A percentile compares a stretch with the other conserved stretches of the same genome.
phyloP scores from a whole-genome alignment of 2,329 filamentous ascomycete species.

The Venturia carpophila region DNA sequence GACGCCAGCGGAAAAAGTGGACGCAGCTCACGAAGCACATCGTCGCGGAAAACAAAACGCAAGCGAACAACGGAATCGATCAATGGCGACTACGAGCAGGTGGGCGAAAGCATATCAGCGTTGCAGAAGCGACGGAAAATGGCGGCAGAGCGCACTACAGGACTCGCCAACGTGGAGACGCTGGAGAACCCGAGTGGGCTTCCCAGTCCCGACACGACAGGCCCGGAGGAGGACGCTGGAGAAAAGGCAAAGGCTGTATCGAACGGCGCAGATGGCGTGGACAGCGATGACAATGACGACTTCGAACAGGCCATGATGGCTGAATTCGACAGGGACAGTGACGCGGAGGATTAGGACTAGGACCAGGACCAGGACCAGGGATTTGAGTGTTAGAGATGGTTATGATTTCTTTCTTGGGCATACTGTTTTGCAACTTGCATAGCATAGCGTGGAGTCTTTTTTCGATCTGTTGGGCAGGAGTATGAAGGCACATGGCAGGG shows the following conservation, averaged over 20 bases:
- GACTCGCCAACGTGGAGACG: conserved; percentile 37
- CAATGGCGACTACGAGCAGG: conserved; percentile 34
- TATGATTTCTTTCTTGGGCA: conserved; percentile 4
- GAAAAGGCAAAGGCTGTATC: conserved; percentile 25
- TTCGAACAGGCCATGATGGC: conserved; percentile 6
- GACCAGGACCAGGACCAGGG: neutral
- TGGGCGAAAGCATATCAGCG: conserved; percentile 28
- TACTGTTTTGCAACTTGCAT: neutral
- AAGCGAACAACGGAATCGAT: conserved; percentile 29
- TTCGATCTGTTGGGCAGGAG: neutral
- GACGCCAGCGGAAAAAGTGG: conserved; percentile 11
- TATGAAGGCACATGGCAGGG: neutral
- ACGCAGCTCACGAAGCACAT: conserved; percentile 23
- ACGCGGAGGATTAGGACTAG: neutral
- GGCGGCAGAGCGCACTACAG: conserved; percentile 40
- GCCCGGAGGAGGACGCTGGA: conserved; percentile 32
- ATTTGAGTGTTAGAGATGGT: neutral
- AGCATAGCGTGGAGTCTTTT: conserved; percentile 10
- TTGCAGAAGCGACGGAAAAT: conserved; percentile 42
- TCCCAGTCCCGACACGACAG: conserved; percentile 34
- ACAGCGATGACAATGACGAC: conserved; percentile 43
- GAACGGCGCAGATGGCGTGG: conserved; percentile 24
- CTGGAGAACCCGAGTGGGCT: conserved; percentile 35
- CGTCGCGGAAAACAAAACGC: conserved; percentile 25
- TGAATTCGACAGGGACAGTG: conserved; percentile 33